These are phyloP conservation scores for Amphicarpaea edgeworthii DNA, from an alignment of 306 rosid species.

Conservation along the genomic window DNA sequence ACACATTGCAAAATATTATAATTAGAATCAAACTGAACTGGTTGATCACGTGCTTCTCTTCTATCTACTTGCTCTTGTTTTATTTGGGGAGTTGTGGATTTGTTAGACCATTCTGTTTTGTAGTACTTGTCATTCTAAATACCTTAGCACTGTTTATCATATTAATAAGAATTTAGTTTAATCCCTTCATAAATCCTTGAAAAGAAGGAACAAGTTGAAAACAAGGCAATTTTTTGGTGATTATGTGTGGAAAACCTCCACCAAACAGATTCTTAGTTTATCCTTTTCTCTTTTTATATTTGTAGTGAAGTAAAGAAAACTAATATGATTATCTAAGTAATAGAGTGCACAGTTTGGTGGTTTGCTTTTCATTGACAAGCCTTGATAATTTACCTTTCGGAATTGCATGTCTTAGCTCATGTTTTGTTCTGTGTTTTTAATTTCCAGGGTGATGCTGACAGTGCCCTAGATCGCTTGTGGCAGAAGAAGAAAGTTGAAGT, in stretches of 20 bases:
- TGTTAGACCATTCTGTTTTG: no score
- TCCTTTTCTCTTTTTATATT: not conserved
- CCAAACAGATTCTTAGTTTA: not conserved
- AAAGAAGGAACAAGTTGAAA: no score
- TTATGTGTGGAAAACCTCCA: no score
- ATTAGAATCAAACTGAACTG: not conserved
- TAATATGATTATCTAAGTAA: not conserved
- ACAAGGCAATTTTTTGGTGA: no score
- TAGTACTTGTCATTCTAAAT: no score
- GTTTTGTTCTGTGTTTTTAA: not conserved
- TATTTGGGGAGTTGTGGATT: not conserved
- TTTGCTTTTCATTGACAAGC: not conserved
- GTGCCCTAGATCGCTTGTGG: slow-evolving; percentile 70
- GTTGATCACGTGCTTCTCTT: not conserved
- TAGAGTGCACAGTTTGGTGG: not conserved
- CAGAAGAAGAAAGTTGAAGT: slow-evolving; percentile 61
- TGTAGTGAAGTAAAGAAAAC: not conserved
- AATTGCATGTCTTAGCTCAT: not conserved
- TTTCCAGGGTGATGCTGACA: slow-evolving; percentile 66
- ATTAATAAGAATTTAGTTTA: no score
- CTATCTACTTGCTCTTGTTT: not conserved
- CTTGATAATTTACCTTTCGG: no score
- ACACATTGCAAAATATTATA: not conserved
- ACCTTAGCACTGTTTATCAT: no score
- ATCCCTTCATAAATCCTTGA: no score